Evolutionary conservation across 1,284 basidiomycete species (phyloP).

Genomic region (Caloboletus firmus): DNA sequence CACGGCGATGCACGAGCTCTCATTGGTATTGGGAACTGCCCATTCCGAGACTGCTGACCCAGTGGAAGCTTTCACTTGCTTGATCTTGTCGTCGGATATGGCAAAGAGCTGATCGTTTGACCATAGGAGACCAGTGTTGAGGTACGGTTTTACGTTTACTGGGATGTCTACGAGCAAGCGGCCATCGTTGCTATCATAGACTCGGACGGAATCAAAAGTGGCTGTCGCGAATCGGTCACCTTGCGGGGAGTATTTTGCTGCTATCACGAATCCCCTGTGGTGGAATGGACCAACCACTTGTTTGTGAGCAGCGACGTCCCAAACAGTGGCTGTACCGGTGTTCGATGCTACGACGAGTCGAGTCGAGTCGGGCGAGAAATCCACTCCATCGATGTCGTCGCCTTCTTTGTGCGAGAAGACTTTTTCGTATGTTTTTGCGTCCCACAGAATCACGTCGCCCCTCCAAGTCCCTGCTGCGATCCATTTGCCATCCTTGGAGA

Average conservation of each 20-base stretch:
- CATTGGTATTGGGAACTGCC: neutral
- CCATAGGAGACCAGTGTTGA: neutral
- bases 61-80: neutral
- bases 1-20: neutral
- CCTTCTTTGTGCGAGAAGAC: too few relatives aligned
- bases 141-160: neutral
- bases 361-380: neutral
- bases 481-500: too few relatives aligned
- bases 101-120: neutral
- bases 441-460: too few relatives aligned
- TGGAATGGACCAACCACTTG: neutral
- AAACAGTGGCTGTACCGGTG: neutral
- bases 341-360: neutral
- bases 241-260: neutral
- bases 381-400: neutral
- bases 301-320: neutral
- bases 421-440: too few relatives aligned
- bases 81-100: neutral
- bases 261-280: neutral
- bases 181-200: too few relatives aligned
- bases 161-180: neutral
- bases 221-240: too few relatives aligned
- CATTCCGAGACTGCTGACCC: neutral
- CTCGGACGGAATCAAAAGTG: neutral
- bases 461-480: too few relatives aligned